A percentile compares a stretch with the other conserved stretches of the same genome.
These are phyloP conservation scores for Colletotrichum chrysophilum DNA, from an alignment of 2,329 filamentous ascomycete genomes.

Conservation along the genomic window DNA sequence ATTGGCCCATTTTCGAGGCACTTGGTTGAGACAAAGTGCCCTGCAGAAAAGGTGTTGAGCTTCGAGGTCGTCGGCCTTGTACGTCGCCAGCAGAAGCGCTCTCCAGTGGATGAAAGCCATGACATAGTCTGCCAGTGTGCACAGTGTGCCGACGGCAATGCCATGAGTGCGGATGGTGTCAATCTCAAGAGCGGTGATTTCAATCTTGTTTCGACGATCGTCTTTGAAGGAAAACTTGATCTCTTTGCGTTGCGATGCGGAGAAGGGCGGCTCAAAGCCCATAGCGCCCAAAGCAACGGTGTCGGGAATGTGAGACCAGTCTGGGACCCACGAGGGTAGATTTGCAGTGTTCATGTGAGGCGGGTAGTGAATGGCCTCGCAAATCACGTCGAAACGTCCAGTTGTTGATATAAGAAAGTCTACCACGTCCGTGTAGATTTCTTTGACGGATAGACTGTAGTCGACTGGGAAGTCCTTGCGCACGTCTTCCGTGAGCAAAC, in stretches of 20 bases:
- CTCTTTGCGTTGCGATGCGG: conserved; percentile 19
- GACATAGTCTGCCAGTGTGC: conserved; percentile 32
- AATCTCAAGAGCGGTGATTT: conserved; percentile 31
- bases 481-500: conserved; percentile 31
- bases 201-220: conserved; percentile 27
- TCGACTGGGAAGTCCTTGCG: conserved; percentile 32
- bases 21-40: conserved; percentile 32
- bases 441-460: conserved; percentile 33
- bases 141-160: conserved; percentile 32
- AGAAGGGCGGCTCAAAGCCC: conserved; percentile 24
- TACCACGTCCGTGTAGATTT: conserved; percentile 38
- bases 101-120: conserved; percentile 41
- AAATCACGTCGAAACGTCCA: conserved; percentile 35
- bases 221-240: conserved; percentile 29
- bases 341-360: conserved; percentile 25
- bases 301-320: conserved; percentile 33
- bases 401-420: conserved; percentile 32
- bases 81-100: conserved; percentile 26
- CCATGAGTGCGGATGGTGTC: conserved; percentile 28
- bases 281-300: conserved; percentile 25
- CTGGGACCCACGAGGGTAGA: conserved; percentile 39
- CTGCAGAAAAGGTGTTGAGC: conserved; percentile 32
- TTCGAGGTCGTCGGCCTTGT: background rate
- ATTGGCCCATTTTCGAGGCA: conserved; percentile 10
- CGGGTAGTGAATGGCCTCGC: conserved; percentile 37